phyloP scores from a whole-genome alignment of 2,329 filamentous ascomycete genomes.

The Ascochyta lentis region DNA sequence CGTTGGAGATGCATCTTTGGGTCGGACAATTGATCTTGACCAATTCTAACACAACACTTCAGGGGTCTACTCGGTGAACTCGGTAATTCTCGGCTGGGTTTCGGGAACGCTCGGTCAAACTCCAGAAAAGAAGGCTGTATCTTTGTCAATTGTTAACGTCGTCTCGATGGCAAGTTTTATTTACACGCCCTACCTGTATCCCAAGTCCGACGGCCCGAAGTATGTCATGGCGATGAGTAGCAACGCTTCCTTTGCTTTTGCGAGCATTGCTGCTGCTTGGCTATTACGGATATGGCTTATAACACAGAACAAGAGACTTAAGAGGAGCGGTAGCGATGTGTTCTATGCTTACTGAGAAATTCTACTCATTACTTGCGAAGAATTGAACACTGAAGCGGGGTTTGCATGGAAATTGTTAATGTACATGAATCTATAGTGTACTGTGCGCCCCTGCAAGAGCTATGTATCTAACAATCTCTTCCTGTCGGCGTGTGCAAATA shows the following conservation, averaged over 20 bases:
- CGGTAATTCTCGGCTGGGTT: slow-evolving; percentile 51
- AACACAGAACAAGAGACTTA: slow-evolving; percentile 18
- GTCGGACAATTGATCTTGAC: no score
- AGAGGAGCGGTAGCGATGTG: slow-evolving; percentile 15
- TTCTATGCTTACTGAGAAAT: slow-evolving; percentile 22
- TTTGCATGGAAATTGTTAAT: no score
- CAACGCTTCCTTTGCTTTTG: slow-evolving; percentile 28
- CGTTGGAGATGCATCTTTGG: neutral
- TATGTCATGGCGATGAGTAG: slow-evolving; percentile 32
- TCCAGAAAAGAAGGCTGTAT: slow-evolving; percentile 53
- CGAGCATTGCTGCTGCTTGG: slow-evolving; percentile 23
- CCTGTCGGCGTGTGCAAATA: no score
- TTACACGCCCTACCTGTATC: slow-evolving; percentile 52
- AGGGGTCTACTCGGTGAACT: slow-evolving; percentile 34
- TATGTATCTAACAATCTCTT: no score
- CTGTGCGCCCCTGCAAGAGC: no score
- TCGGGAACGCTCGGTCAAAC: slow-evolving; percentile 52
- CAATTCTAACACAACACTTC: neutral
- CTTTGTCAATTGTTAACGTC: slow-evolving; percentile 53
- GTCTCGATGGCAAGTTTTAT: slow-evolving; percentile 51
- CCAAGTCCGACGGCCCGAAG: slow-evolving; percentile 28
- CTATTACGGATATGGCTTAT: slow-evolving; percentile 21
- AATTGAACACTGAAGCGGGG: no score
- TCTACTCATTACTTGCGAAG: no score
- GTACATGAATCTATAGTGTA: no score